phyloP scores from a whole-genome alignment of 2,329 filamentous ascomycete species.

The Cladosporium sp. region DNA sequence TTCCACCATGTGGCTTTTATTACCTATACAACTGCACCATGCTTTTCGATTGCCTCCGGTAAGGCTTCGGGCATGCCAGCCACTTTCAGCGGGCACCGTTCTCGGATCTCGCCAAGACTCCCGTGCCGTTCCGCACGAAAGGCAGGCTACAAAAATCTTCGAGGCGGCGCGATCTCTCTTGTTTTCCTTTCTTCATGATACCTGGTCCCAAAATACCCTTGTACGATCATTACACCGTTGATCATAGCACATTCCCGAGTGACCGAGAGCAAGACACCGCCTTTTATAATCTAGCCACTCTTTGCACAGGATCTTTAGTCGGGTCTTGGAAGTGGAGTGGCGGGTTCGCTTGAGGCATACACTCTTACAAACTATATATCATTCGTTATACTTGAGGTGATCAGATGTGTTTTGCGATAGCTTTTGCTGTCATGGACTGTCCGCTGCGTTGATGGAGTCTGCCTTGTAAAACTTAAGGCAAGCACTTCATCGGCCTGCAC shows the following conservation, averaged over 20 bases:
- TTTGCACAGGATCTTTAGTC: conserved; percentile 13
- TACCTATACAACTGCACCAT: no score
- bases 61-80: no score
- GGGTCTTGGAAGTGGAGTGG: conserved; percentile 12
- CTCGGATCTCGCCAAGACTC: background rate
- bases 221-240: conserved; percentile 12
- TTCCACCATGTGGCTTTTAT: no score
- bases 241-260: conserved; percentile 11
- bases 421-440: no score
- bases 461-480: no score
- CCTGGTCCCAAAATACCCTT: conserved; percentile 11
- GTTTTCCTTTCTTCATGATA: conserved; percentile 8
- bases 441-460: no score
- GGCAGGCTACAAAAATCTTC: conserved; percentile 3
- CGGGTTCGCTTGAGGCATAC: conserved; percentile 13
- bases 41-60: no score
- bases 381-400: no score
- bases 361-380: no score
- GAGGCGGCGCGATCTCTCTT: background rate
- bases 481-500: no score
- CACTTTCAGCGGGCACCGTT: no score
- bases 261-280: conserved; percentile 10
- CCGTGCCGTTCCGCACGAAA: background rate
- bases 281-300: conserved; percentile 14
- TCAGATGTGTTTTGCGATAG: no score